phyloP scores from a whole-genome alignment of 2,329 filamentous ascomycete species.

The Aspergillus aculeatus region DNA sequence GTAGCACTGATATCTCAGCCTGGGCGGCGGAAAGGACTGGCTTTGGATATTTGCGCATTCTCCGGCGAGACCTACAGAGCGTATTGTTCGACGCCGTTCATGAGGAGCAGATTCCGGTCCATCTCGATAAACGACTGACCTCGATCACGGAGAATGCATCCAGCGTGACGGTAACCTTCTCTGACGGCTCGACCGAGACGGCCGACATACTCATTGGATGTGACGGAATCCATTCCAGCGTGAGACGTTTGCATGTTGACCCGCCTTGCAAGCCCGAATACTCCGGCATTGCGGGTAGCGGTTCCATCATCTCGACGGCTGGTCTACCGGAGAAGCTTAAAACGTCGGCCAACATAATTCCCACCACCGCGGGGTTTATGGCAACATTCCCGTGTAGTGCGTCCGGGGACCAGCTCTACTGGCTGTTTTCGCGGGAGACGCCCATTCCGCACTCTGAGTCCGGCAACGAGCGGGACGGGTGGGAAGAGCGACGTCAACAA shows the following conservation, averaged over 20 bases:
- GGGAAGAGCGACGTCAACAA: slow-evolving; percentile 27
- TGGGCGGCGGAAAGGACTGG: slow-evolving; percentile 17
- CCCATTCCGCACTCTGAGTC: slow-evolving; percentile 18
- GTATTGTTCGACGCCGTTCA: slow-evolving; percentile 21
- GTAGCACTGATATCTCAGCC: neutral
- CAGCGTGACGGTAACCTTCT: slow-evolving; percentile 13
- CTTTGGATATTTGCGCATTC: slow-evolving; percentile 29
- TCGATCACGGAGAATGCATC: slow-evolving; percentile 23
- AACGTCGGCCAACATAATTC: slow-evolving; percentile 1
- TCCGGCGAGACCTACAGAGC: slow-evolving; percentile 27
- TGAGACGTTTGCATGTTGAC: slow-evolving; percentile 34
- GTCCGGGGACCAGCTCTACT: slow-evolving; percentile 25
- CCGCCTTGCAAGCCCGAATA: slow-evolving; percentile 30
- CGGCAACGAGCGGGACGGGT: slow-evolving; percentile 26
- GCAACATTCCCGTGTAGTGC: slow-evolving; percentile 24
- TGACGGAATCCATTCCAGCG: slow-evolving; percentile 42
- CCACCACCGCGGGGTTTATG: slow-evolving; percentile 29
- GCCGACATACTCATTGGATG: slow-evolving; percentile 33
- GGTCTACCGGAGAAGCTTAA: neutral
- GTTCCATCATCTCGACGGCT: slow-evolving; percentile 16
- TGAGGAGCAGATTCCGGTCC: slow-evolving; percentile 9
- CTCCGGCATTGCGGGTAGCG: slow-evolving; percentile 28
- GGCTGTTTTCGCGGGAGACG: slow-evolving; percentile 31
- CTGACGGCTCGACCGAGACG: slow-evolving; percentile 16
- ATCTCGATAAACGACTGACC: slow-evolving; percentile 2